These are phyloP conservation scores for Dioscorea zingiberensis DNA, from an alignment of 106 monocot genomes.

Conservation along the genomic window DNA sequence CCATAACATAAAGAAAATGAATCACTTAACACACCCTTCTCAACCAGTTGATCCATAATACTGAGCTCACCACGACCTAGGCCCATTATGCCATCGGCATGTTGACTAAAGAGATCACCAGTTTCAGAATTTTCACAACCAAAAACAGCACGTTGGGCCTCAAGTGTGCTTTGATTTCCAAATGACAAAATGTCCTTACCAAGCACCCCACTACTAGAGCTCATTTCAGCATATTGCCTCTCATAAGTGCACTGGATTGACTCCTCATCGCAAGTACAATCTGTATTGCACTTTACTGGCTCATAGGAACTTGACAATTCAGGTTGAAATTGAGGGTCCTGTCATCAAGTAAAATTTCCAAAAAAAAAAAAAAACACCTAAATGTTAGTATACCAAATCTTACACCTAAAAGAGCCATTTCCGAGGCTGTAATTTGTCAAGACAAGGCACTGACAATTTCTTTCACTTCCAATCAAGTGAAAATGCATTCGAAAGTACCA, in stretches of 20 bases:
- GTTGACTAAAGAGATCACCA: conserved; percentile 81
- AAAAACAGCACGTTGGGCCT: conserved; percentile 67
- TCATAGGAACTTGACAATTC: conserved; percentile 66
- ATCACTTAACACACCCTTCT: conserved; percentile 69
- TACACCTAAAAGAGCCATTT: no score
- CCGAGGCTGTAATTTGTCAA: no score
- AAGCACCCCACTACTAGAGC: conserved; percentile 92
- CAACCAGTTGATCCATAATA: conserved; percentile 92
- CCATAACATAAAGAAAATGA: conserved; percentile 96
- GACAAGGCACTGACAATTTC: no score
- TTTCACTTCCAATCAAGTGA: no score
- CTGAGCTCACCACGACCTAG: conserved; percentile 85
- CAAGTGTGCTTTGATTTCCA: conserved; percentile 64
- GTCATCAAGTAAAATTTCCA: conserved; percentile 4
- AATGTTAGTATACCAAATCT: no score
- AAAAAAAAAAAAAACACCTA: neutral
- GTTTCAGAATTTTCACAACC: conserved; percentile 96
- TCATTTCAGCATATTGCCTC: conserved; percentile 92
- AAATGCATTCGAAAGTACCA: no score
- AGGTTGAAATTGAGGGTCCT: conserved; percentile 92
- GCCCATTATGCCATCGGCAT: conserved; percentile 98
- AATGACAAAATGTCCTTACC: conserved; percentile 85
- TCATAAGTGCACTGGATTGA: conserved; percentile 77
- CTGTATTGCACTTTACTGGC: conserved; percentile 66
- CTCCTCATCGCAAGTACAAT: conserved; percentile 65